Base-by-base conservation (phyloP, 257 asterid genomes). In the Haberlea rhodopensis region DNA sequence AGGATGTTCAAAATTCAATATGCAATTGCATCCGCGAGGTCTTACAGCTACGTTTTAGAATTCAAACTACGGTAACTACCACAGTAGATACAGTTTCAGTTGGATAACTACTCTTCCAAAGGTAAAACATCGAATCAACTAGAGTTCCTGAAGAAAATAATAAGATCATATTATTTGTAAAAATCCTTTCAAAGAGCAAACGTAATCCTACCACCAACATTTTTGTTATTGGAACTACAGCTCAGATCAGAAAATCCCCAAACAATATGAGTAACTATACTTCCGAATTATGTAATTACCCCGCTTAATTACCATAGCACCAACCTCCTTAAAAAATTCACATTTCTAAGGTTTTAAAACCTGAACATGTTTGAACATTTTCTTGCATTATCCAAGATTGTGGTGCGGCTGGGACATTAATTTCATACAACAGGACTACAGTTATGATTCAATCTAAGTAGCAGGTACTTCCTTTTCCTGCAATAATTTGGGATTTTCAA, bases 361-460 rank as follows among this genome's bases (percentile, higher is more conserved):
- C 18, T 15, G 49, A 43, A 8, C 48, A 40, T 5, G 48, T 68
- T 40, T 37, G 37, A 69, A 61, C 40, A 21, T 18, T 26, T 59
- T 15, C 52, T 49, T 53, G 57, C 65, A 45, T 57, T 8, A 60
- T 22, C 53, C 73, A 52, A 52, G 62, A 69, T 61, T 59, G 5
- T 6, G 5, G 43, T 56, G 49, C 10, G 59, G 21, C 60, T n/a
- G 40, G 46, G 48, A 16, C 53, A 63, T 18, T 58, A 24, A 54
- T 57, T 29, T 32, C 26, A 46, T 27, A 43, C 34, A 5, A 23
- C 23, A 59, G 52, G 45, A 26, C 26, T n/a, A 60, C 21, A 60
- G 1, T 55, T 40, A 53, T 28, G 55, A 60, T 43, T 62, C 32
- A 16, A 8, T 40, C 23, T 11, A 4, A 26, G 54, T 24, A 46